Evolutionary conservation across 2,329 filamentous ascomycete genomes (phyloP), one percentile per base, ranked within the genome.

Genomic region (Penicillium aurantiogriseum): DNA sequence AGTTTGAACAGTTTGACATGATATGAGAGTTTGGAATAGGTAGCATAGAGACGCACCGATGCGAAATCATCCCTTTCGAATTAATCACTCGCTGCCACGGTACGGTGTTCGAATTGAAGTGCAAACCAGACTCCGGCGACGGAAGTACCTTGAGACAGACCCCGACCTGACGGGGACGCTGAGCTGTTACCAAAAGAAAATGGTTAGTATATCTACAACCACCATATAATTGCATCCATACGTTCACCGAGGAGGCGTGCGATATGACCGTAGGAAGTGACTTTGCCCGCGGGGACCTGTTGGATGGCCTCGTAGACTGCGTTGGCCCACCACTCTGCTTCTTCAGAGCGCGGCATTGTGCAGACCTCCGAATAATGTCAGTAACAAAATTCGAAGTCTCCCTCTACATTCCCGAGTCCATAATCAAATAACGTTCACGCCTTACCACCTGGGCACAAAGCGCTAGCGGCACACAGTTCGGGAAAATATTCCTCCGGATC

Each of bases 61-160:
- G 89, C 44, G 92, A 96, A 64, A 97, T 95, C 58, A 85, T 80
- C 23, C 93, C 92, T 75, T 90, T 93, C 15, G 90, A 79, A 73
- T 93, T 96, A 71, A 97, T 89, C 58, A 97, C 90, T 57, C 94
- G 82, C 79, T 97, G 93, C 93, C 93, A 97, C 0, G 93, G 93
- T 4, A 97, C 93, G 63, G 88, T 97, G 25, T 79, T 80, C 58
- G 83, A 80, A 73, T 96, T 88, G 77, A 88, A 95, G 56, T 77
- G 73, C 52, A 76, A 73, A 44, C 75, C 75, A 36, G 73, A 76
- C 0, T 77, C 72, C 0, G 78, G 67, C 56, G 84, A 60, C 1
- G 92, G 85, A 13, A 97, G 85, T 71, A 96, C 88, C 73, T 96
- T 97, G 27, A 97, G 83, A 74, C 90, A 95, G 46, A 94, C 82